Base-by-base conservation (phyloP, 768 basidiomycete genomes). In the Lentinula aciculospora region DNA sequence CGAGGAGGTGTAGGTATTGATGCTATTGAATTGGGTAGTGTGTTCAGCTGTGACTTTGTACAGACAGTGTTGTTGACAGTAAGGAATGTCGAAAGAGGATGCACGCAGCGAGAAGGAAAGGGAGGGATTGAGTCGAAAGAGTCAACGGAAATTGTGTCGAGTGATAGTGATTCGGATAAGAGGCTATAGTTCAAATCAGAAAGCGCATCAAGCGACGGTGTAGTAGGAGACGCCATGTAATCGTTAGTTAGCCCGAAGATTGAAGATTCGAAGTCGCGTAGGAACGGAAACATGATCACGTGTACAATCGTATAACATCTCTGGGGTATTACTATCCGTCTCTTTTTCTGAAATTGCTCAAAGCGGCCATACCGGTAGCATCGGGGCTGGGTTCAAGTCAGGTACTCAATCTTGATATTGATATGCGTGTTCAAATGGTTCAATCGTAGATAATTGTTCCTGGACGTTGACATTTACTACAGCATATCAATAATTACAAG, bases 1-100 rank as follows among this genome's bases (percentile, higher is more conserved):
- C 75, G 71, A 25, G 76, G 73, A 3, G 70, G 65, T 4, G 75
- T 76, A 7, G 76, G 76, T 23, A 66, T 64, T 25, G 71, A 69
- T 42, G 73, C 65, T 3, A 68, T 61, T 32, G 64, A 65, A 48
- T 51, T 57, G 47, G 60, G 25, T 29, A 56, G 55, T 17, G 29
- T 15, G 31, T 46, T 42, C 15, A 28, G 29, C 36, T 45, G 28
- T 19, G 21, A 8, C 3, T 56, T 44, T 25, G 42, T n/a, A 32
- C 25, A 57, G 29, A 31, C 62, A 58, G 64, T 60, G 39, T 70
- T 71, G 48, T 71, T 66, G 2, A 73, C 63, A 23, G 64, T 66
- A 45, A 74, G 59, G 31, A 68, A 66, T 19, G 64, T 61, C 34
- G 67, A 62, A 25, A 63, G 58, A 28, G 68, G 69, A 42, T 60